Evolutionary conservation across 345 rosid species (phyloP), one percentile per base, ranked within the genome.

Genomic region (Arabis alpina): DNA sequence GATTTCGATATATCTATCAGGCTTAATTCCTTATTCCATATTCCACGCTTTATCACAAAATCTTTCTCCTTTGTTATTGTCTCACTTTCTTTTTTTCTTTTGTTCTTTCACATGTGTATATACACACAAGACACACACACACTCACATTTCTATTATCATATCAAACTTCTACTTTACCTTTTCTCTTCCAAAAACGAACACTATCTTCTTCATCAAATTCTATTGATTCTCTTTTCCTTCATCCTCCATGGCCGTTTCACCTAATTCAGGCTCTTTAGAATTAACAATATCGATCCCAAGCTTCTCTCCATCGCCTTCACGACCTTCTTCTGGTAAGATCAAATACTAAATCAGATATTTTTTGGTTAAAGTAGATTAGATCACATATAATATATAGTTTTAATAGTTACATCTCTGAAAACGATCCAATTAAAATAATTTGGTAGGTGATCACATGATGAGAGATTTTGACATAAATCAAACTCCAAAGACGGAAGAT

Each of bases 231-330:
- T 25, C 47, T 30, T 25, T 15, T 56, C 42, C 47, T 41, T 39
- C 73, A 13, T 74, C 51, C 28, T 54, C 74, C 57, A 75, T 75
- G 78, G 74, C 63, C 68, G 10, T 53, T 51, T 68, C 78, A 75
- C 57, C 68, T 52, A 74, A 67, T 60, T 68, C 69, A 75, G 45
- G 64, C 64, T 68, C 73, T 49, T 80, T 93, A 80, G 97, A 93
- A 61, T 81, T 93, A 80, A 86, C 96, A 45, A 88, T 93, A 32
- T 85, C 96, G 16, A 85, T 81, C 52, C 90, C 95, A 3, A 91
- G 90, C 61, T 88, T 87, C 86, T 79, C 89, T 72, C 73, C 87
- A 13, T 80, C 90, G 8, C 77, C 81, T 64, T 73, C 89, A 67
- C 45, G 10, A 51, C 70, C 61, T 52, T 68, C 63, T 44, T 77